Evolutionary conservation across 2,329 filamentous ascomycete genomes (phyloP), one percentile per base, ranked within the genome.

Genomic region (Hymenoscyphus infarciens): DNA sequence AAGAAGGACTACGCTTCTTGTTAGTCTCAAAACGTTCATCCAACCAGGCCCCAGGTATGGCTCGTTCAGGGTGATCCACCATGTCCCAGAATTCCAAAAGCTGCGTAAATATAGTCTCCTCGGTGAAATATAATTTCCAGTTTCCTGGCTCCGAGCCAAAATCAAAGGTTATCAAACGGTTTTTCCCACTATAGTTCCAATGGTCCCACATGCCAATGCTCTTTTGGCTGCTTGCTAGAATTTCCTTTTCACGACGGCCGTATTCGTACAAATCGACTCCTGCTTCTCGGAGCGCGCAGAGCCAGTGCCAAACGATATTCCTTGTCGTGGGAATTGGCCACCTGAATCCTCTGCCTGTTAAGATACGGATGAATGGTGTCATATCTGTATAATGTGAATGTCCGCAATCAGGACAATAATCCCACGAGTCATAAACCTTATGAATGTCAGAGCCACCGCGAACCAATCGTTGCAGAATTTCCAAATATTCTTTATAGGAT

Each of bases 51-150:
- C 60, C 55, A 15, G 60, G 56, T 33, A 62, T 15, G 16, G 38
- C 29, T n/a, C n/a, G 31, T 27, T 58, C 55, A 16, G 60, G 56
- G n/a, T 62, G 55, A 27, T 57, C 45, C n/a, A 62, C 55, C 60
- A 62, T 58, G n/a, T 58, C 56, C 56, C 60, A 62, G 19, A 62
- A 58, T 31, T 56, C 29, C 15, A 56, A 56, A 8, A 56, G 4
- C 11, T 58, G 16, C 3, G 35, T 29, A 22, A 42, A 57, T 5
- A 35, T 39, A 58, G 54, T 54, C n/a, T 42, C 49, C 11, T 62
- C 25, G 8, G 49, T 54, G 7, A 55, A 33, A 27, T 25, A 58
- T 6, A 62, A n/a, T 2, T 55, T 27, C 60, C 60, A 58, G 42
- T 62, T 45, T 19, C 10, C 29, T 16, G 60, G 60, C 35, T 58